Evolutionary conservation across 2,329 filamentous ascomycete genomes (phyloP).

Genomic region (Tolypocladium endophyticum): DNA sequence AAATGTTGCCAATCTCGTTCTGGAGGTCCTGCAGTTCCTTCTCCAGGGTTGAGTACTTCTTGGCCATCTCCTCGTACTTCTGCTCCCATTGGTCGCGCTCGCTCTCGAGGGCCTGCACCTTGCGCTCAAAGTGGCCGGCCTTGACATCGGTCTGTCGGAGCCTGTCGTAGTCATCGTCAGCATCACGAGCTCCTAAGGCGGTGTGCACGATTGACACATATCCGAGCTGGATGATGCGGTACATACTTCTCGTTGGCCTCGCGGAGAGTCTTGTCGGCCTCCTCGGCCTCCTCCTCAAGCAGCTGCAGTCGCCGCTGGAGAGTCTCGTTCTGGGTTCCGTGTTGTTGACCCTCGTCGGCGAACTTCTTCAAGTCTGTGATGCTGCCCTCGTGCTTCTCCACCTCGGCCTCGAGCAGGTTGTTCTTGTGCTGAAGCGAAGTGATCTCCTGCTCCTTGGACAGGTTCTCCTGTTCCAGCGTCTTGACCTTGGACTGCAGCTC

Average conservation of each 20-base stretch:
- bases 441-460: conserved; percentile 96
- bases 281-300: conserved; percentile 95
- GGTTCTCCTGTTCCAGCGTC: conserved; percentile 84
- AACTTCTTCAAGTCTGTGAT: conserved; percentile 83
- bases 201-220: neutral
- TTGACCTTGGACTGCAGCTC: conserved; percentile 85
- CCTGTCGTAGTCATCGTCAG: conserved; percentile 37
- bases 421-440: conserved; percentile 95
- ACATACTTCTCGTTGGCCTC: conserved; percentile 98
- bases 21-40: conserved; percentile 90
- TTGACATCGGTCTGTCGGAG: conserved; percentile 99
- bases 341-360: conserved; percentile 74
- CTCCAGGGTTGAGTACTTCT: conserved; percentile 75
- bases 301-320: conserved; percentile 88
- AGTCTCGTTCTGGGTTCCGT: conserved; percentile 79
- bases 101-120: conserved; percentile 91
- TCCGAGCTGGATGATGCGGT: conserved; percentile 3
- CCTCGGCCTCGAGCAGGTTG: conserved; percentile 75
- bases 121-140: conserved; percentile 97
- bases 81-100: conserved; percentile 89
- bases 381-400: conserved; percentile 80
- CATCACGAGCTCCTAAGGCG: neutral
- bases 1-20: conserved; percentile 87
- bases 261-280: conserved; percentile 89
- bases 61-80: conserved; percentile 96